These are phyloP conservation scores for Aspergillus sp. DNA, from an alignment of 2,329 filamentous ascomycete genomes.

Conservation along the genomic window DNA sequence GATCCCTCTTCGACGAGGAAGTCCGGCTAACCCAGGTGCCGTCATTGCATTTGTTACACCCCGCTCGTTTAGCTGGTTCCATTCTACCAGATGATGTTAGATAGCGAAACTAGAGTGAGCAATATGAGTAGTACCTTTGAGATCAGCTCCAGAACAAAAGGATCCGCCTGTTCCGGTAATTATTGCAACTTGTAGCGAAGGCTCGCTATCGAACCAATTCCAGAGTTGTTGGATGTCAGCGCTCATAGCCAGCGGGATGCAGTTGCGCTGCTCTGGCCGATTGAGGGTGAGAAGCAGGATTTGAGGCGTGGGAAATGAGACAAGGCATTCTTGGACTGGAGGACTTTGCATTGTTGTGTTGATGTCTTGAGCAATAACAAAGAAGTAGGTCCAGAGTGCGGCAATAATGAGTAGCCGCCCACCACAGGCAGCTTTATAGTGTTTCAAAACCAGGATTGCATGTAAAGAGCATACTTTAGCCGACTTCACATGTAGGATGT, in stretches of 20 bases:
- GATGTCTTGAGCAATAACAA: no score
- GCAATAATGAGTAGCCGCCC: no score
- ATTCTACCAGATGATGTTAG: slow-evolving; percentile 34
- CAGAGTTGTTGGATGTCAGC: slow-evolving; percentile 40
- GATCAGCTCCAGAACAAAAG: slow-evolving; percentile 60
- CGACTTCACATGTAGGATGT: no score
- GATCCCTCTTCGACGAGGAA: slow-evolving; percentile 57
- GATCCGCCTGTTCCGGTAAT: slow-evolving; percentile 55
- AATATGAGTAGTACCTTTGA: slow-evolving; percentile 40
- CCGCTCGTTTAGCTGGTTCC: slow-evolving; percentile 40
- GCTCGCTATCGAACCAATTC: slow-evolving; percentile 55
- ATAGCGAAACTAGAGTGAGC: no score
- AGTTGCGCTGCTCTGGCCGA: slow-evolving; percentile 33
- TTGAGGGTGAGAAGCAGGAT: slow-evolving; percentile 36
- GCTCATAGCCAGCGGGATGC: slow-evolving; percentile 33
- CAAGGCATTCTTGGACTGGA: slow-evolving; percentile 17
- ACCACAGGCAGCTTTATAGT: no score
- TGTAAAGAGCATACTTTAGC: no score
- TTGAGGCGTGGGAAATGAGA: slow-evolving; percentile 34
- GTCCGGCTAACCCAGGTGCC: slow-evolving; percentile 52
- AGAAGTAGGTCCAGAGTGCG: no score
- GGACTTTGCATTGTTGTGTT: slow-evolving; percentile 5
- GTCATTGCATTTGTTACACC: slow-evolving; percentile 26
- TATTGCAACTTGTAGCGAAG: slow-evolving; percentile 51
- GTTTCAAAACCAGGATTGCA: no score